These are phyloP conservation scores for Aphanomyces euteiches DNA, from an alignment of 352 stramenopile genomes.

Conservation along the genomic window DNA sequence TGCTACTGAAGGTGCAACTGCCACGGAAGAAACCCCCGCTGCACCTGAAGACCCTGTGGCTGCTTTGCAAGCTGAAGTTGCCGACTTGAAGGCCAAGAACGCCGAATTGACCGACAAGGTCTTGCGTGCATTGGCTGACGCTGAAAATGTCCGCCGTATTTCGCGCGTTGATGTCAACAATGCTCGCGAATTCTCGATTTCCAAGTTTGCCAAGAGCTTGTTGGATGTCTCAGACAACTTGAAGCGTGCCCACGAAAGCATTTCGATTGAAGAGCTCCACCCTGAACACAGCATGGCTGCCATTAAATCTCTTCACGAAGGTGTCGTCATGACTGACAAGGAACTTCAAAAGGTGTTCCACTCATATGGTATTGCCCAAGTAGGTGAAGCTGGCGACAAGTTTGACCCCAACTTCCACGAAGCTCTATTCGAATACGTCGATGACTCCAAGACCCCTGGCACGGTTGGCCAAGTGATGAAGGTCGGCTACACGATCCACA, in stretches of 20 bases:
- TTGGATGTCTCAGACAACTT: constrained; percentile 98
- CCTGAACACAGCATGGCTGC: constrained; percentile 63
- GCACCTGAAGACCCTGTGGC: constrained; percentile 36
- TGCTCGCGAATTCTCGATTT: constrained; percentile 92
- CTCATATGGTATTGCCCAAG: constrained; percentile 88
- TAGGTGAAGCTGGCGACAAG: constrained; percentile 91
- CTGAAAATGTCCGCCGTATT: constrained; percentile 96
- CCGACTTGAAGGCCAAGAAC: constrained; percentile 67
- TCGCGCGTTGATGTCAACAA: constrained; percentile 91
- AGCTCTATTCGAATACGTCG: constrained; percentile 96
- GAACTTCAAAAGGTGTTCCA: constrained; percentile 96
- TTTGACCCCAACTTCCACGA: constrained; percentile 99
- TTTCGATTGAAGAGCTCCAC: constrained; percentile 67
- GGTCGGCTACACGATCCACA: constrained; percentile 94
- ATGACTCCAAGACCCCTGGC: constrained; percentile 82
- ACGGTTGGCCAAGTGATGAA: constrained; percentile 97
- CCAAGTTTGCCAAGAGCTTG: constrained; percentile 95
- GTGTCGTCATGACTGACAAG: constrained; percentile 94
- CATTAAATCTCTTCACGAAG: constrained; percentile 81
- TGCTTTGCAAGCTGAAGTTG: constrained; percentile 56
- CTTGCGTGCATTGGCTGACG: constrained; percentile 92
- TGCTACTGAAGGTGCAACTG: neutral
- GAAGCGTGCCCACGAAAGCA: constrained; percentile 89
- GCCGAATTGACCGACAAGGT: constrained; percentile 82
- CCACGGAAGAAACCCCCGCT: constrained; percentile 26